Base-by-base conservation (phyloP, 345 rosid genomes). In the Linum trigynum region DNA sequence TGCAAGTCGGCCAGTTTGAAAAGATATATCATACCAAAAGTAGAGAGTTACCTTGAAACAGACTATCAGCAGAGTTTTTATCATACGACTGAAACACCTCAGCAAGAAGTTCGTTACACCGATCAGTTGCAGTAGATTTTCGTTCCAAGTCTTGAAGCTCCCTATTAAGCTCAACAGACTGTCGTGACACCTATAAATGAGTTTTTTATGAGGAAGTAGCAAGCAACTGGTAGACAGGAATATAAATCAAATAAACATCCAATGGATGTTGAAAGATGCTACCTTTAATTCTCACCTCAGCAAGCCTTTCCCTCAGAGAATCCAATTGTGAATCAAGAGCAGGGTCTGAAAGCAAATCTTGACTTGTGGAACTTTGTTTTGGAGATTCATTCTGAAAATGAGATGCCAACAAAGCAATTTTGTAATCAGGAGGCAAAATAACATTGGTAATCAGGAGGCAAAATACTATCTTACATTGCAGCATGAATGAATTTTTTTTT, bases 111-210 rank as follows among this genome's bases (percentile, higher is more conserved):
- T 78, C 83, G 50, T 84, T 63, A 64, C 73, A 82, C 57, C 56
- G 72, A 76, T 80, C 81, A 59, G 67, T 77, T 1, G 81, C 75
- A 76, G 69, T 71, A 48, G 83, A 78, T 60, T 77, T 76, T 75
- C 76, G 82, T 79, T 86, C 89, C 15, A 88, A 68, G 63, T 68
- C 77, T 68, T 67, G 81, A 5, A 94, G 84, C 77, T 94, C 91
- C 7, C 65, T 68, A 57, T 72, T 77, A 55, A 94, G 81, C 78
- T 75, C 84, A 64, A 59, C 77, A 61, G 90, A 85, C 72, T 86
- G 89, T 81, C 76, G 85, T 48, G 76, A 80, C 8, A 42, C 78
- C 97, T 94, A 67, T 60, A 68, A 8, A 71, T 14, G 23, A 57
- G 9, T 62, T 17, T 68, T 66, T 61, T 67, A 55, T 64, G 2